Percentiles rank a stretch among this genome's conserved stretches.
phyloP scores from a whole-genome alignment of 176 grass and related monocot species.

The Musa beccarii region DNA sequence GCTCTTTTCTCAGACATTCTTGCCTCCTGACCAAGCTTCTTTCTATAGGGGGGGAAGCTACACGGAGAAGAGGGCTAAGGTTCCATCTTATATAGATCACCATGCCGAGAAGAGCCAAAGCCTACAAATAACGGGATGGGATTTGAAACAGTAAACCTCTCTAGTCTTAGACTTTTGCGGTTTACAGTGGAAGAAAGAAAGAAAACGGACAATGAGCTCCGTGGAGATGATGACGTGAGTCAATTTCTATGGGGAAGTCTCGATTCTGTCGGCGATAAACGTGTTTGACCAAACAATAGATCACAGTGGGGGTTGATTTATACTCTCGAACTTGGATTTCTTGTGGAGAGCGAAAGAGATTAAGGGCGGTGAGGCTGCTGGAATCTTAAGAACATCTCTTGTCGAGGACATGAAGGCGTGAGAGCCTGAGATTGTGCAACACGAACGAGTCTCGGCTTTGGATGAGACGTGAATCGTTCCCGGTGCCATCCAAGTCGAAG shows the following conservation, averaged over 20 bases:
- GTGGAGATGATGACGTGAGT: background rate
- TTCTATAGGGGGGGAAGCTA: background rate
- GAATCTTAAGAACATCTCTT: background rate
- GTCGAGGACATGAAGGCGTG: too few species aligned
- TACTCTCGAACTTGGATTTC: background rate
- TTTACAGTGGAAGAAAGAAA: background rate
- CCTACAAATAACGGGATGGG: background rate
- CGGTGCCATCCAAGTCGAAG: too few species aligned
- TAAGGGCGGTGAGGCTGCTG: background rate
- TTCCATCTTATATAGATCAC: conserved; percentile 12
- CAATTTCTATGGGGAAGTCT: background rate
- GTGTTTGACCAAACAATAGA: conserved; percentile 1
- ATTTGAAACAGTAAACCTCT: background rate
- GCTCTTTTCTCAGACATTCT: conserved; percentile 3
- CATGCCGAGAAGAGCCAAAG: background rate
- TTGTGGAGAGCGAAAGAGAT: too few species aligned
- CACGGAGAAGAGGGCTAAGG: background rate
- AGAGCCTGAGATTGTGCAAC: too few species aligned
- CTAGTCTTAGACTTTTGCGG: background rate
- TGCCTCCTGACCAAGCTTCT: background rate
- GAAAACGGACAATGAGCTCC: background rate
- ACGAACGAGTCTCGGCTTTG: too few species aligned
- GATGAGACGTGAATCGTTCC: too few species aligned
- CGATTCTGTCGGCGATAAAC: background rate
- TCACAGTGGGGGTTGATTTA: background rate